A percentile compares a stretch with the other conserved stretches of the same genome.
Evolutionary conservation across 2,329 filamentous ascomycete species (phyloP).

Genomic region (Colletotrichum filicis): DNA sequence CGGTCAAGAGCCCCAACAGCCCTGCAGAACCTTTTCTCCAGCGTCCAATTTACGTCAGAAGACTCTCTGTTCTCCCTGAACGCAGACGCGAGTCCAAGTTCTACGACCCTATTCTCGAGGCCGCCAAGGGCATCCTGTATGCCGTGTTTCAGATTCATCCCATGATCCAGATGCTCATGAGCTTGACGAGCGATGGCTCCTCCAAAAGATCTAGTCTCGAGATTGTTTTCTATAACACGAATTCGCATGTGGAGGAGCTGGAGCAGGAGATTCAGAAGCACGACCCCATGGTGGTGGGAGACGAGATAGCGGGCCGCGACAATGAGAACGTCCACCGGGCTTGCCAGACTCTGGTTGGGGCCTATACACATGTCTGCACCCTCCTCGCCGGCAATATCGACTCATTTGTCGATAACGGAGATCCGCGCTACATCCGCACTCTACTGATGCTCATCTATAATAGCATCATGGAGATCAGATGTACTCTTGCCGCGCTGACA

Average conservation of each 20-base stretch:
- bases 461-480: conserved; percentile 74
- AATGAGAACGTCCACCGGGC: conserved; percentile 73
- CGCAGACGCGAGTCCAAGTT: conserved; percentile 70
- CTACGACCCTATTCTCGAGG: conserved; percentile 71
- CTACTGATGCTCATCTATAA: conserved; percentile 73
- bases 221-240: conserved; percentile 75
- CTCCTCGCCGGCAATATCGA: conserved; percentile 71
- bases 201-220: conserved; percentile 72
- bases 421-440: conserved; percentile 74
- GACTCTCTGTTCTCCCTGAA: conserved; percentile 72
- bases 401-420: conserved; percentile 72
- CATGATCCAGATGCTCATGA: conserved; percentile 73
- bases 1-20: conserved; percentile 66
- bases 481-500: conserved; percentile 55
- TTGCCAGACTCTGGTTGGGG: conserved; percentile 71
- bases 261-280: conserved; percentile 74
- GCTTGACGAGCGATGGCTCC: conserved; percentile 69
- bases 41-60: conserved; percentile 71
- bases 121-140: conserved; percentile 74
- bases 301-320: conserved; percentile 60
- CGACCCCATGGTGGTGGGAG: conserved; percentile 61
- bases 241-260: conserved; percentile 72
- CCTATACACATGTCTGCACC: conserved; percentile 73
- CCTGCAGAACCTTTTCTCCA: conserved; percentile 67
- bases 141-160: conserved; percentile 76